Percentiles rank a stretch among this genome's conserved stretches.
phyloP scores from a whole-genome alignment of 306 rosid genomes.

The Inga oerstediana region DNA sequence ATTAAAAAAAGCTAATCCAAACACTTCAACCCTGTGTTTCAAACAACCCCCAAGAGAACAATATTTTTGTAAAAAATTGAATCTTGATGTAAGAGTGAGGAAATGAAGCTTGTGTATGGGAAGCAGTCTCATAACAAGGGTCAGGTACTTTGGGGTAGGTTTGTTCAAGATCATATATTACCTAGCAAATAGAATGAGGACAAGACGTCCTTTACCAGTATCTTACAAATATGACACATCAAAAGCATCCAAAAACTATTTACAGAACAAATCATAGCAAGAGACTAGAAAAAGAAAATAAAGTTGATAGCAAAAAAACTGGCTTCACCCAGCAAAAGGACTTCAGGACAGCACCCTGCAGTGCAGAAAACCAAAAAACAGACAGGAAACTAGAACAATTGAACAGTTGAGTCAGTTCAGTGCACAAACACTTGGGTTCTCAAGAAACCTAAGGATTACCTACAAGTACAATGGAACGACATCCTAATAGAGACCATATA shows the following conservation, averaged over 20 bases:
- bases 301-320: constrained; percentile 9
- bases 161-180: no score
- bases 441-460: neutral
- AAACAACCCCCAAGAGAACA: no score
- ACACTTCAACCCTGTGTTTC: no score
- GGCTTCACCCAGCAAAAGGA: constrained; percentile 30
- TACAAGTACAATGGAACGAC: neutral
- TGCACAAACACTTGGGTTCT: neutral
- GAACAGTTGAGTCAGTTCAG: constrained; percentile 29
- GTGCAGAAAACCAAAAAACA: constrained; percentile 18
- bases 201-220: neutral
- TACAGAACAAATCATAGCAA: neutral
- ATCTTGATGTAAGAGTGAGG: no score
- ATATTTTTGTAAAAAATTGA: no score
- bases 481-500: neutral
- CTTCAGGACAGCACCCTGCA: constrained; percentile 44
- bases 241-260: neutral
- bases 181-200: no score
- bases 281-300: neutral
- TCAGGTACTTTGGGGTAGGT: no score
- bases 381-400: constrained; percentile 38
- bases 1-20: no score
- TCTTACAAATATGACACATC: constrained; percentile 21
- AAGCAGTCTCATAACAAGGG: no score
- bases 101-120: neutral